Evolutionary conservation across 352 stramenopile genomes (phyloP).

Genomic region (Globisporangium apiculatum): DNA sequence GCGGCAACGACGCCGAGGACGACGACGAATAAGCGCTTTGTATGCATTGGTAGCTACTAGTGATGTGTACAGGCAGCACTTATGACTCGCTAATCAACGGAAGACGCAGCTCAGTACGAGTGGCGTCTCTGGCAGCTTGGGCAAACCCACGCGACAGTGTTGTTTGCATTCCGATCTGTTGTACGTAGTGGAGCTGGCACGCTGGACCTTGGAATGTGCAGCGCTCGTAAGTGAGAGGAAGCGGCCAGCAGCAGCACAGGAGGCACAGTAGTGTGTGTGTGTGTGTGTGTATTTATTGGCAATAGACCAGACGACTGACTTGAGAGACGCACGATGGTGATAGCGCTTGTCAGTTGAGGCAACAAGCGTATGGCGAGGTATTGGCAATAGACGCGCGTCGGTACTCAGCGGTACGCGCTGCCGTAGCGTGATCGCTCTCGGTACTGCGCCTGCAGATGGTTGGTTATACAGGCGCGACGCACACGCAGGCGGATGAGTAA

Average conservation of each 20-base stretch:
- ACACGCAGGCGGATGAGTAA: conserved; percentile 1
- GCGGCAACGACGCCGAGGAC: conserved; percentile 86
- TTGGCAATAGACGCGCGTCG: no score
- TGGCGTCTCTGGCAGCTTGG: not conserved
- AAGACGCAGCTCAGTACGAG: not conserved
- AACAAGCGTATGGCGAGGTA: no score
- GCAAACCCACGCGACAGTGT: not conserved
- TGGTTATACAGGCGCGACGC: no score
- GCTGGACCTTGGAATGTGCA: no score
- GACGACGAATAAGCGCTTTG: conserved; percentile 74
- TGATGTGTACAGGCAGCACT: not conserved
- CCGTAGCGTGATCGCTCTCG: conserved; percentile 12
- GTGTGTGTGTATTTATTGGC: conserved; percentile 1
- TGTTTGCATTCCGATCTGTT: no score
- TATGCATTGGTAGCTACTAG: not conserved
- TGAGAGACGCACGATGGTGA: not conserved
- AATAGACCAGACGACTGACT: conserved; percentile 1
- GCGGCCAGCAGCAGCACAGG: not conserved
- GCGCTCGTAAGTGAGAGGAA: not conserved
- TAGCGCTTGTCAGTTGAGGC: no score
- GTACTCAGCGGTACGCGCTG: conserved; percentile 11
- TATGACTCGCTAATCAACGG: not conserved
- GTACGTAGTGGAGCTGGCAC: no score
- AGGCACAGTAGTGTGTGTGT: not conserved
- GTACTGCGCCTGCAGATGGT: conserved; percentile 9